Evolutionary conservation across 306 rosid genomes (phyloP).

Genomic region (Sphenostylis stenocarpa): DNA sequence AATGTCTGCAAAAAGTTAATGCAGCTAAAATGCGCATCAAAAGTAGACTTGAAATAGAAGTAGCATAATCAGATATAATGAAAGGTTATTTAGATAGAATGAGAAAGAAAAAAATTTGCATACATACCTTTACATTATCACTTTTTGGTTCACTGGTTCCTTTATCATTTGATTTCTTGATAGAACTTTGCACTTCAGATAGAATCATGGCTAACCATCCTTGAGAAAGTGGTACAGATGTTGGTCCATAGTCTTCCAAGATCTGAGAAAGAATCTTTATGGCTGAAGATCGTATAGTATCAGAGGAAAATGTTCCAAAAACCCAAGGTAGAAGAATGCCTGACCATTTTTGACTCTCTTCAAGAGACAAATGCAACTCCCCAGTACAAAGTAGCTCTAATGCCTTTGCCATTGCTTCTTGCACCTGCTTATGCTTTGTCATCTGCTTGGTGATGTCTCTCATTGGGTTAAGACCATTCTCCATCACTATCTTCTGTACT

Average conservation of each 20-base stretch:
- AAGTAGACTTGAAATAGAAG: slow-evolving; percentile 23
- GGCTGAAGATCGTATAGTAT: slow-evolving; percentile 62
- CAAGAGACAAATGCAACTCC: slow-evolving; percentile 72
- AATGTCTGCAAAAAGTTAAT: slow-evolving; percentile 70
- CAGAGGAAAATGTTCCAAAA: slow-evolving; percentile 72
- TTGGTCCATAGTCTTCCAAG: slow-evolving; percentile 76
- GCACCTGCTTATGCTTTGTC: slow-evolving; percentile 66
- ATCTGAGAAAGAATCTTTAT: slow-evolving; percentile 75
- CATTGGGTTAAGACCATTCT: slow-evolving; percentile 80
- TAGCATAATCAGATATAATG: slow-evolving; percentile 22
- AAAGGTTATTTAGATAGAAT: slow-evolving; percentile 16
- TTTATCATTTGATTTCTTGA: slow-evolving; percentile 61
- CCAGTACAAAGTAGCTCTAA: slow-evolving; percentile 69
- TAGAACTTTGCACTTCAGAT: slow-evolving; percentile 56
- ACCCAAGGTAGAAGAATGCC: slow-evolving; percentile 87
- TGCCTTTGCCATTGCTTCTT: slow-evolving; percentile 81
- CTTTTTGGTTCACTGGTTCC: slow-evolving; percentile 58
- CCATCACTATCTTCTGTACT: slow-evolving; percentile 74
- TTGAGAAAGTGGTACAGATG: slow-evolving; percentile 76
- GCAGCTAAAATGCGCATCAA: slow-evolving; percentile 21
- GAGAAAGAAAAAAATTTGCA: slow-evolving; percentile 8
- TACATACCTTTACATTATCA: slow-evolving; percentile 82
- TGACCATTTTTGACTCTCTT: slow-evolving; percentile 92
- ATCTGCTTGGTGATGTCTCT: slow-evolving; percentile 77
- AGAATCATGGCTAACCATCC: slow-evolving; percentile 86